Conservation (phyloP, 2,329 filamentous ascomycete species). For the Neocatenulostroma microsporum region DNA sequence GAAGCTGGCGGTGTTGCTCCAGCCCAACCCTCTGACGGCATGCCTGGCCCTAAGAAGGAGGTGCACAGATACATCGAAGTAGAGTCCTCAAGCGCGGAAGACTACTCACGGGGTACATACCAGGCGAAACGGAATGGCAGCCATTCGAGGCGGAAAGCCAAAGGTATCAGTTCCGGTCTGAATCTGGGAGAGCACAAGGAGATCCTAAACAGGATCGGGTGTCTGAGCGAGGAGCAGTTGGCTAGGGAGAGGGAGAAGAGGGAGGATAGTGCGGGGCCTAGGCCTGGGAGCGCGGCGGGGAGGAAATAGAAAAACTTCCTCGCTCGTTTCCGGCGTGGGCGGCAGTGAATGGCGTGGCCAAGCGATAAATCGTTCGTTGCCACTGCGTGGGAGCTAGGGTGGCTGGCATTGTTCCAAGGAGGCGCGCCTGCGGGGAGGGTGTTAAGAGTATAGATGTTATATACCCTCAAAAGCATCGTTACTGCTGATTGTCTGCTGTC, state of each 20-base stretch:
- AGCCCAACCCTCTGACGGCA: constrained; percentile 16
- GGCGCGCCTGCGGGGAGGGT: too few species aligned
- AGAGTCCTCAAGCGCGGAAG: constrained; percentile 67
- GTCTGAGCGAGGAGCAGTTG: constrained; percentile 36
- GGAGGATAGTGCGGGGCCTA: constrained; percentile 13
- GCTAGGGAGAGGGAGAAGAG: constrained; percentile 26
- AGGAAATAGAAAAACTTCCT: too few species aligned
- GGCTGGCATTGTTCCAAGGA: too few species aligned
- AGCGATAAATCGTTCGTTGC: too few species aligned
- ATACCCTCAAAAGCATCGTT: too few species aligned
- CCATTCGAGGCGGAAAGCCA: constrained; percentile 43
- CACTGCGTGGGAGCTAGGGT: too few species aligned
- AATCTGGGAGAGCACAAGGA: constrained; percentile 69
- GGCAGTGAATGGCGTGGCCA: too few species aligned
- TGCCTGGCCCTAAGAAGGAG: constrained; percentile 10
- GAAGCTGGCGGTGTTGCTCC: too few species aligned
- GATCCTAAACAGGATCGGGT: constrained; percentile 71
- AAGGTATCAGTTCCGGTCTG: constrained; percentile 44
- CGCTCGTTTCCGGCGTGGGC: too few species aligned
- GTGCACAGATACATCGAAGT: constrained; percentile 47
- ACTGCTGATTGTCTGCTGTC: too few species aligned
- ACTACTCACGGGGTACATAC: too few species aligned
- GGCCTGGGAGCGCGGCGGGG: constrained; percentile 1
- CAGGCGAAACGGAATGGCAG: constrained; percentile 16
- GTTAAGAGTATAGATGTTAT: too few species aligned